These are phyloP conservation scores for Suhomyces emberorum DNA, from an alignment of 805 yeast genomes.

Conservation along the genomic window DNA sequence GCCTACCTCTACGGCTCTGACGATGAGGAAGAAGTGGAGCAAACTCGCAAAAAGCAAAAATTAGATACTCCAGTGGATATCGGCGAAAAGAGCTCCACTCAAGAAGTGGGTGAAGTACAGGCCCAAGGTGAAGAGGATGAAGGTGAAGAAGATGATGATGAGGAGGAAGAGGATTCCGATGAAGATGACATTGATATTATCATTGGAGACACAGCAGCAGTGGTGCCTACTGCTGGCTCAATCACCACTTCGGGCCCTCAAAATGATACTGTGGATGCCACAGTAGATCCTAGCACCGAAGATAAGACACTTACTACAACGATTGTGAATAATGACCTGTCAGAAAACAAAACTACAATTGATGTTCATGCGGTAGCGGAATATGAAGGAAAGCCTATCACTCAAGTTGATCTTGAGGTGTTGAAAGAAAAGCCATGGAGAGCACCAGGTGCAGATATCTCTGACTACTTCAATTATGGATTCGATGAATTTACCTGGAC, in stretches of 20 bases:
- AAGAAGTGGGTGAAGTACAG: constrained; percentile 13
- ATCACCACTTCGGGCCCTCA: constrained; percentile 21
- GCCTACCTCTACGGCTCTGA: constrained; percentile 64
- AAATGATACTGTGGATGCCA: constrained; percentile 29
- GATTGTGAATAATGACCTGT: constrained; percentile 29
- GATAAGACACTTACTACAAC: constrained; percentile 31
- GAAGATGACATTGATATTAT: constrained; percentile 82
- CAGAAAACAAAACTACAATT: constrained; percentile 41
- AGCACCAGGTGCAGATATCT: constrained; percentile 90
- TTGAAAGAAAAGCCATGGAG: constrained; percentile 97
- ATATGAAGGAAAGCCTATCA: constrained; percentile 76
- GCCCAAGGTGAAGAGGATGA: constrained; percentile 20
- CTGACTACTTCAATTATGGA: constrained; percentile 95
- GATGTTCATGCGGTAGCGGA: constrained; percentile 75
- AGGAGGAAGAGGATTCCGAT: constrained; percentile 36
- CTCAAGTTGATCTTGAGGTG: constrained; percentile 74
- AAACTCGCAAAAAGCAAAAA: constrained; percentile 29
- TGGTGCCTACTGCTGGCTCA: constrained; percentile 15
- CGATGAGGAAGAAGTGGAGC: constrained; percentile 25
- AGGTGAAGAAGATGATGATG: constrained; percentile 14
- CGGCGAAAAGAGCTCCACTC: constrained; percentile 17
- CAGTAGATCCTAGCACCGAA: constrained; percentile 16
- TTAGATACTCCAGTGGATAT: too few relatives aligned
- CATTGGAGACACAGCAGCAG: constrained; percentile 43
- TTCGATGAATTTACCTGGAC: constrained; percentile 97